A percentile compares a stretch with the other conserved stretches of the same genome.
Evolutionary conservation across 345 rosid genomes (phyloP).

Genomic region (Rhodamnia rubescens): DNA sequence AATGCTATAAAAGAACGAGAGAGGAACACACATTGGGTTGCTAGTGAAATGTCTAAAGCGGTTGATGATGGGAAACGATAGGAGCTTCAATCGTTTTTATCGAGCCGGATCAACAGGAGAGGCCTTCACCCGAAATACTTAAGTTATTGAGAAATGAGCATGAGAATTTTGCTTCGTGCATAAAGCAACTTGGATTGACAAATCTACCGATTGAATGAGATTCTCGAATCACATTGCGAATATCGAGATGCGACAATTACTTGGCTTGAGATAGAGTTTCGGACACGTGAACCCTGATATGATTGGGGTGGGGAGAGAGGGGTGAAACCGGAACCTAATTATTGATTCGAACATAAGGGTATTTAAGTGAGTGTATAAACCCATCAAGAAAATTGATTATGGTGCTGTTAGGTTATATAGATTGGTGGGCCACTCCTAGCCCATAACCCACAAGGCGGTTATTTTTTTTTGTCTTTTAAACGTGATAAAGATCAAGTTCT

Average conservation of each 20-base stretch:
- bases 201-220: background rate
- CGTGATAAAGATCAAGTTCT: no score
- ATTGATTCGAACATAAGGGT: background rate
- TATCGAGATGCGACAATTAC: background rate
- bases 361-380: background rate
- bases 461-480: no score
- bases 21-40: background rate
- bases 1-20: background rate
- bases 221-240: background rate
- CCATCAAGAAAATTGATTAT: no score
- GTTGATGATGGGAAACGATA: background rate
- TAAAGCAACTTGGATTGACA: background rate
- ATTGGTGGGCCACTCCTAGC: no score
- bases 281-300: background rate
- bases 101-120: background rate
- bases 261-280: background rate
- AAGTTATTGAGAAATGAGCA: background rate
- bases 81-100: background rate
- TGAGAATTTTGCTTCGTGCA: background rate
- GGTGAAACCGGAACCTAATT: background rate
- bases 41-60: background rate
- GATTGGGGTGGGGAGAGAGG: fast-evolving
- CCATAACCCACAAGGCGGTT: no score
- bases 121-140: fast-evolving
- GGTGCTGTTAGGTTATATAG: no score